Conservation (phyloP, 768 basidiomycete species). For the Collybiopsis confluens region DNA sequence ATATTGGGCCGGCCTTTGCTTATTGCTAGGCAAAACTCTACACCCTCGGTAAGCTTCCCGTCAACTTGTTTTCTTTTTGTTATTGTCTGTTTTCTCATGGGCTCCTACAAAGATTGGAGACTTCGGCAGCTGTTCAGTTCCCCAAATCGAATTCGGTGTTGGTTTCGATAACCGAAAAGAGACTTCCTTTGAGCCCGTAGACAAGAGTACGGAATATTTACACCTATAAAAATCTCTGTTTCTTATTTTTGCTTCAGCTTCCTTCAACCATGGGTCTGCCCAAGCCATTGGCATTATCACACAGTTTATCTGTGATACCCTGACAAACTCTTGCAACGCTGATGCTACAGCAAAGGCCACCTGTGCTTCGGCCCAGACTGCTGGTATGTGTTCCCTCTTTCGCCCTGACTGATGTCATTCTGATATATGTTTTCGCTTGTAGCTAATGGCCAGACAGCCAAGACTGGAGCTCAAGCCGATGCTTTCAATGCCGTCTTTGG, state of each 20-base stretch:
- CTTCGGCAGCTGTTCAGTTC: conserved; percentile 54
- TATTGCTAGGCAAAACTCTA: not conserved
- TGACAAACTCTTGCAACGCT: conserved; percentile 49
- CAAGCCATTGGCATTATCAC: conserved; percentile 54
- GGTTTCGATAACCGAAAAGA: conserved; percentile 58
- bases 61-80: too few species aligned
- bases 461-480: conserved; percentile 56
- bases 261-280: conserved; percentile 52
- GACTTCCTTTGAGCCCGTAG: conserved; percentile 11
- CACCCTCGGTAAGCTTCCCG: not conserved
- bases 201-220: conserved; percentile 29
- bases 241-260: conserved; percentile 19
- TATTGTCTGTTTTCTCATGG: conserved; percentile 40
- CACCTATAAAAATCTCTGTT: not conserved
- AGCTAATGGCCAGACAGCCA: conserved; percentile 34
- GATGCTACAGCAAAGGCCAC: conserved; percentile 49
- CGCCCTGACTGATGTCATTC: not conserved
- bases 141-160: conserved; percentile 53
- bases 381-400: too few species aligned
- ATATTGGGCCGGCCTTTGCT: conserved; percentile 30
- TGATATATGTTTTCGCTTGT: not conserved
- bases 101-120: conserved; percentile 41
- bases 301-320: conserved; percentile 48
- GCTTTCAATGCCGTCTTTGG: conserved; percentile 43
- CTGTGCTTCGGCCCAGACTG: conserved; percentile 36